Evolutionary conservation across 148 eudicot genomes (phyloP).

Genomic region (Hydrangea macrophylla): DNA sequence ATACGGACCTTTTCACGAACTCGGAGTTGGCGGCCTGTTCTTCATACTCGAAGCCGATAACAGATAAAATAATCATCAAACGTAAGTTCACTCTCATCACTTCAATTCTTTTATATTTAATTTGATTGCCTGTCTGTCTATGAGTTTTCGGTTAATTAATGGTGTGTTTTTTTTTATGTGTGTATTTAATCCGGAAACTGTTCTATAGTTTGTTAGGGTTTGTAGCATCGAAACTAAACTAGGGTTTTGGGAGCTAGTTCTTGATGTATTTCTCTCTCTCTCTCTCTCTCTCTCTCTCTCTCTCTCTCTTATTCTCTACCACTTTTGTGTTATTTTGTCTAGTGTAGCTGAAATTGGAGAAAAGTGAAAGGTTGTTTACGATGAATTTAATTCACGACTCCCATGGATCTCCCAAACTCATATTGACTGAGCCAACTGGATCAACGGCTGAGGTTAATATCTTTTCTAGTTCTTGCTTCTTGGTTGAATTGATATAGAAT

Average conservation of each 20-base stretch:
- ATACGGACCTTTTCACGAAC: not conserved
- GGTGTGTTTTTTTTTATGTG: not conserved
- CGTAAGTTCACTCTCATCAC: conserved; percentile 9
- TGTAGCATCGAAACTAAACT: not conserved
- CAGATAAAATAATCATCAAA: not conserved
- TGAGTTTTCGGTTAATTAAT: not conserved
- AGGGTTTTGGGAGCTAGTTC: not conserved
- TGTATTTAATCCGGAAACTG: not conserved
- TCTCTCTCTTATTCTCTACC: not conserved
- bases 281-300: not conserved
- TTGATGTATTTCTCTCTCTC: not conserved
- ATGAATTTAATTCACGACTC: conserved; percentile 46
- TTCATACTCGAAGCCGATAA: conserved; percentile 23
- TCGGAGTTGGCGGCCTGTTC: conserved; percentile 26
- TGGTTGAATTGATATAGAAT: not conserved
- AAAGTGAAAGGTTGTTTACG: conserved; percentile 24
- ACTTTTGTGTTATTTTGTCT: not conserved
- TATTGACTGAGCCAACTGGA: conserved; percentile 68
- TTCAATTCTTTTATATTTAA: not conserved
- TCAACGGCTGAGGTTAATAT: conserved; percentile 78
- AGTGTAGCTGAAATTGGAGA: conserved; percentile 45
- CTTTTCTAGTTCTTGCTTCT: not conserved
- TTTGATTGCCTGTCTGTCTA: not conserved
- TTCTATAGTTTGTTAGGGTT: conserved; percentile 2
- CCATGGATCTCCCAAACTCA: conserved; percentile 49